Conservation (phyloP, 345 rosid genomes). For the Raphanus raphanistrum region DNA sequence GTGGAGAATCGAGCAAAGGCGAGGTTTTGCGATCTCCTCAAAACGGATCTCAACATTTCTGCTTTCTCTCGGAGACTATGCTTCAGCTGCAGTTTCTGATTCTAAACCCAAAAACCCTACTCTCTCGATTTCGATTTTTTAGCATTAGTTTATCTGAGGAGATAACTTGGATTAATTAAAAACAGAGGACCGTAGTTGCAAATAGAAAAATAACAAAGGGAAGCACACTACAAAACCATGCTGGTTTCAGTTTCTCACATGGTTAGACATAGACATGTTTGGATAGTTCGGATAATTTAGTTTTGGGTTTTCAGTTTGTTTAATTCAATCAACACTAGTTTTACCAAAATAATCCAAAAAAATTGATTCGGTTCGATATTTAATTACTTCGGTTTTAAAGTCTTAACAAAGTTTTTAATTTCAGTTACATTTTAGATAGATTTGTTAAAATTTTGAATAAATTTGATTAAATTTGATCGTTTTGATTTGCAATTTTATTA, state of each 20-base stretch:
- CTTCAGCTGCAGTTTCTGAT: slow-evolving; percentile 5
- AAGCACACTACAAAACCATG: not conserved
- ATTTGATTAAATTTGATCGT: too few species aligned
- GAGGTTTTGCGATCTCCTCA: slow-evolving; percentile 40
- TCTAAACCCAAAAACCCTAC: slow-evolving; percentile 40
- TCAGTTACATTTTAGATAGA: too few species aligned
- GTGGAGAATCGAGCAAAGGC: slow-evolving; percentile 22
- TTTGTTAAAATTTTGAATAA: too few species aligned
- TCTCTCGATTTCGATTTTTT: not conserved
- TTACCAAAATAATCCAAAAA: too few species aligned
- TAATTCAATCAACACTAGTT: too few species aligned
- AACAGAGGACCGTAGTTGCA: not conserved
- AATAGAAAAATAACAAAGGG: not conserved
- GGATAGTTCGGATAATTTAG: too few species aligned
- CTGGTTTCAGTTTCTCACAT: not conserved
- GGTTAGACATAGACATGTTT: not conserved
- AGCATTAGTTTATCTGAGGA: not conserved
- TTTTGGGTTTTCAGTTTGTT: too few species aligned
- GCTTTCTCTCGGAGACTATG: slow-evolving; percentile 1
- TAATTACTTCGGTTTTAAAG: too few species aligned
- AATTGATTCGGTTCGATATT: too few species aligned
- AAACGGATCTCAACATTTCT: slow-evolving; percentile 62
- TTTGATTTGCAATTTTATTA: too few species aligned
- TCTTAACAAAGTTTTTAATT: too few species aligned
- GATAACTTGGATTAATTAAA: not conserved